These are phyloP conservation scores for Isatis lusitanica DNA, from an alignment of 441 rosid species.

Conservation along the genomic window DNA sequence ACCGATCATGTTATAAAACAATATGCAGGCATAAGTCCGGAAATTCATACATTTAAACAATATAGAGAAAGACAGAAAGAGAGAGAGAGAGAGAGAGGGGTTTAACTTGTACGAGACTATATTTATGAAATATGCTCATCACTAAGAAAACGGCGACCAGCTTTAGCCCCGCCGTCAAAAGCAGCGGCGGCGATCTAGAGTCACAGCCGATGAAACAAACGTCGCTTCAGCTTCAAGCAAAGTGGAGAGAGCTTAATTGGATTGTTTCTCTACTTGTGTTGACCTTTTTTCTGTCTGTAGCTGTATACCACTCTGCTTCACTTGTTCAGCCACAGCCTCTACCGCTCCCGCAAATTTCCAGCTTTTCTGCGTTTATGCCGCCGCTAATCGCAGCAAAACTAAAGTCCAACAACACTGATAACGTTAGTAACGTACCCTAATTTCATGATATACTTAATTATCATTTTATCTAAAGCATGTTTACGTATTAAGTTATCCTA, in stretches of 20 bases:
- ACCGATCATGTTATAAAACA: neutral
- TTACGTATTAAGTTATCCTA: neutral
- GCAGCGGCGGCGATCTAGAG: neutral
- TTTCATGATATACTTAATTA: neutral
- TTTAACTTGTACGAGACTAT: neutral
- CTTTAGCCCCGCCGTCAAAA: neutral
- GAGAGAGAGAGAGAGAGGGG: neutral
- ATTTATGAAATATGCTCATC: neutral
- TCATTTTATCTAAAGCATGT: neutral
- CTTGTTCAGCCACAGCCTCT: constrained; percentile 19
- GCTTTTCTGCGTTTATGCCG: constrained; percentile 10
- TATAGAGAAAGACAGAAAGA: too few species aligned
- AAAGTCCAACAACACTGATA: neutral
- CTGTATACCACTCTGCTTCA: neutral
- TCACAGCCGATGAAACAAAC: neutral
- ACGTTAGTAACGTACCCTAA: constrained; percentile 2
- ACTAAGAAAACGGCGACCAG: neutral
- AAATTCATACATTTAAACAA: neutral
- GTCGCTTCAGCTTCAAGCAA: neutral
- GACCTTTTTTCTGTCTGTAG: neutral
- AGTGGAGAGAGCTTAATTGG: constrained; percentile 6
- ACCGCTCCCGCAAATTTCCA: constrained; percentile 1
- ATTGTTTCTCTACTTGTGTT: neutral
- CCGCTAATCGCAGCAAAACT: neutral
- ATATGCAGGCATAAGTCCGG: neutral